These are phyloP conservation scores for Plantago elongata DNA, from an alignment of 257 asterid genomes.

Conservation along the genomic window DNA sequence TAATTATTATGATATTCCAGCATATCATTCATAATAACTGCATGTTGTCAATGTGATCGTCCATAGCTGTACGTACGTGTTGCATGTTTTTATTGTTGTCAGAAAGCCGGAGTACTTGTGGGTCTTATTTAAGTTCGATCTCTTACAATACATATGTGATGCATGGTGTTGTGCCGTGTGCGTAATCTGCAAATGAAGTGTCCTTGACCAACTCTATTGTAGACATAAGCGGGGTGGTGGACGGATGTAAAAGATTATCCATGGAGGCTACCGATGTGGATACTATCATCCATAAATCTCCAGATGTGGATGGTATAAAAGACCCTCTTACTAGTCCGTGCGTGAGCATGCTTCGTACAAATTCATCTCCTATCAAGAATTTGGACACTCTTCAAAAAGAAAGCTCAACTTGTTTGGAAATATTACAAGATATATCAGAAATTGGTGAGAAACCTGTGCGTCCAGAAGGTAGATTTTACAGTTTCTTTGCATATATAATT, in stretches of 20 bases:
- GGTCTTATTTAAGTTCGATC: neutral
- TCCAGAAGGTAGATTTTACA: conserved; percentile 23
- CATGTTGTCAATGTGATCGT: too few species aligned
- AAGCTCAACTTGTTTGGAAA: conserved; percentile 25
- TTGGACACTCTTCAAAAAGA: conserved; percentile 27
- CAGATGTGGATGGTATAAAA: conserved; percentile 25
- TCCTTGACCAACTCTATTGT: neutral
- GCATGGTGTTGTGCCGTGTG: too few species aligned
- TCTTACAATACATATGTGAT: neutral
- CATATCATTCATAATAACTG: conserved; percentile 7
- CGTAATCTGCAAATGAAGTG: neutral
- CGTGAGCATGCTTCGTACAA: conserved; percentile 13
- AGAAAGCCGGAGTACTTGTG: neutral
- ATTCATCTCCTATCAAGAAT: conserved; percentile 23
- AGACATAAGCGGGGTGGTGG: neutral
- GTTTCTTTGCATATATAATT: conserved; percentile 13
- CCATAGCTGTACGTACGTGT: too few species aligned
- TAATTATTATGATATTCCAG: neutral
- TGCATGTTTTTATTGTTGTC: too few species aligned
- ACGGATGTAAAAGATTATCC: conserved; percentile 1
- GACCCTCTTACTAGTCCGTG: conserved; percentile 18
- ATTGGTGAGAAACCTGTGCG: conserved; percentile 19
- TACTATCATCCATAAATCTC: conserved; percentile 11
- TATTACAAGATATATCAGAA: conserved; percentile 20
- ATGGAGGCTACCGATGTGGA: conserved; percentile 20